Conservation (phyloP, 176 grass and related monocot species). For the Bolboschoenus planiculmis region DNA sequence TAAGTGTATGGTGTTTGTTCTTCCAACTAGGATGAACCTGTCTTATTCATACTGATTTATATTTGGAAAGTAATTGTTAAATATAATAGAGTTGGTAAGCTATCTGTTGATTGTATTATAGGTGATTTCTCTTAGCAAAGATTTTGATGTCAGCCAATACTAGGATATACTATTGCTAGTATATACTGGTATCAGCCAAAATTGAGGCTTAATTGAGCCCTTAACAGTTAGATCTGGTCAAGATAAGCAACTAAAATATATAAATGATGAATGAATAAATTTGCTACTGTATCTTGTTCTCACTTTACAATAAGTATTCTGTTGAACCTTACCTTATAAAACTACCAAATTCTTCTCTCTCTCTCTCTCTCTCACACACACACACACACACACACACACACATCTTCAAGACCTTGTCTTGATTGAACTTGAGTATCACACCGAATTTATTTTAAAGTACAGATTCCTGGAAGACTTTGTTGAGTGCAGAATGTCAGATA, state of each 20-base stretch:
- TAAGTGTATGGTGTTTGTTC: neutral
- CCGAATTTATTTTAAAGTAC: slow-evolving; percentile 11
- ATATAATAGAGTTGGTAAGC: neutral
- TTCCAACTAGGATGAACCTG: neutral
- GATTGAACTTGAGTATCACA: neutral
- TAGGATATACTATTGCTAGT: neutral
- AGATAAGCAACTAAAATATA: neutral
- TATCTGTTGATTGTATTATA: neutral
- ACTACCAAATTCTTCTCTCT: neutral
- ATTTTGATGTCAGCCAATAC: neutral
- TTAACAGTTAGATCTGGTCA: neutral
- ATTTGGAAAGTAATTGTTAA: neutral
- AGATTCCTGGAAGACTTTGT: slow-evolving; percentile 19
- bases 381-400: too few species aligned
- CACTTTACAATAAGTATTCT: neutral
- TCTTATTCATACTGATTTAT: neutral
- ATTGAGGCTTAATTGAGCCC: neutral
- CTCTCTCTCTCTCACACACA: neutral
- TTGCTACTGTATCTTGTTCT: neutral
- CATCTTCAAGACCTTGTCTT: neutral
- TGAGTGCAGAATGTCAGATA: slow-evolving; percentile 41
- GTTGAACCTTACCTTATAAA: neutral
- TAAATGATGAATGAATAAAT: neutral
- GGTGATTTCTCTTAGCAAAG: neutral
- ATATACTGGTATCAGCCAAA: neutral